A percentile compares a stretch with the other conserved stretches of the same genome.
Evolutionary conservation across 2,329 filamentous ascomycete species (phyloP).

Genomic region (Monosporascus sp.): DNA sequence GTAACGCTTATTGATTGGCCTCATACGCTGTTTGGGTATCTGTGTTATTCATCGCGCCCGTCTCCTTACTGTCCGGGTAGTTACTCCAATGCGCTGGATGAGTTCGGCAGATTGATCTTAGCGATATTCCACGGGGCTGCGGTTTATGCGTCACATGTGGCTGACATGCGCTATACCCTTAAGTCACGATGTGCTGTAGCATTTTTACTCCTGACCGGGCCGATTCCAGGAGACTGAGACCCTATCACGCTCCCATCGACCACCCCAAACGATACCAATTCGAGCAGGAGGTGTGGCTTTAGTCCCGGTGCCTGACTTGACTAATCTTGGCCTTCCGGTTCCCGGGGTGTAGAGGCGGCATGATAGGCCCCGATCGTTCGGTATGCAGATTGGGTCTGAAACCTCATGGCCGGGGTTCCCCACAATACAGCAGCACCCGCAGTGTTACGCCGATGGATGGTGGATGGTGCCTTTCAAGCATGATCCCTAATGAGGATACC

Average conservation of each 20-base stretch:
- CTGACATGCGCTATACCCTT: not conserved
- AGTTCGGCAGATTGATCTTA: not conserved
- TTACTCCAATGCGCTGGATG: too few relatives aligned
- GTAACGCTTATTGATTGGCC: not conserved
- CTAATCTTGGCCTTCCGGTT: conserved; percentile 4
- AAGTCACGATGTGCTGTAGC: not conserved
- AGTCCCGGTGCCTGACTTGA: conserved; percentile 9
- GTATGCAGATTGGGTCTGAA: not conserved
- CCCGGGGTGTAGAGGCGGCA: conserved; percentile 2
- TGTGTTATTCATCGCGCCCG: not conserved
- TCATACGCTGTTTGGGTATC: not conserved
- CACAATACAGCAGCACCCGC: conserved; percentile 4
- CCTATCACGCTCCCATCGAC: conserved; percentile 19
- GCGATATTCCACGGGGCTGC: not conserved
- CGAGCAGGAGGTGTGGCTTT: conserved; percentile 19
- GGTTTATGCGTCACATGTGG: not conserved
- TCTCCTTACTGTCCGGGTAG: too few relatives aligned
- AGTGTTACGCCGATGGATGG: conserved; percentile 17
- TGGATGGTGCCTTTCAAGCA: conserved; percentile 15
- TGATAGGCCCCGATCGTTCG: not conserved
- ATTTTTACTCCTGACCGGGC: conserved; percentile 14
- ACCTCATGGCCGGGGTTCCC: not conserved
- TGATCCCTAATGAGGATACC: conserved; percentile 3
- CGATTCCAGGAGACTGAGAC: conserved; percentile 7
- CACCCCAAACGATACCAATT: conserved; percentile 22